Base-by-base conservation (phyloP, 2,329 filamentous ascomycete genomes). In the Aspergillus sp. region DNA sequence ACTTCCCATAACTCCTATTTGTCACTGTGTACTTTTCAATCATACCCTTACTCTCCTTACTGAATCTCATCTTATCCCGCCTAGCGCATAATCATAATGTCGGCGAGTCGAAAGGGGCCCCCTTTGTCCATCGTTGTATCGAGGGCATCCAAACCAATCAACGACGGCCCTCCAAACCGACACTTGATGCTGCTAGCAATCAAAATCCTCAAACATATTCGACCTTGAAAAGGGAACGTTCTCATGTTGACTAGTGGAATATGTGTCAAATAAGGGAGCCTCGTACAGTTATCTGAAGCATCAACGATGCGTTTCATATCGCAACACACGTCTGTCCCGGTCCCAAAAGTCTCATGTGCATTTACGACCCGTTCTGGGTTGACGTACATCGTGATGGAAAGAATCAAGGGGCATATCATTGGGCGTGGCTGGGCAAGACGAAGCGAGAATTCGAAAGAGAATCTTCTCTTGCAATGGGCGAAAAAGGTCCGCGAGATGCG, bases 381-480 rank as follows among this genome's bases (percentile, higher is more conserved):
- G 25, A 71, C 66, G 2, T 76, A 75, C 47, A 74, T 74, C 42
- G 57, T 72, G 41, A 76, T 76, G 70, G 65, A 73, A 59, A 67
- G 67, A 49, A 69, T 75, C 17, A 55, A 69, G 25, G 71, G 72
- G n/a, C 58, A 70, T 3, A 70, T 67, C 5, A 63, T 74, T 53
- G 61, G 63, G 29, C 51, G 25, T 13, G 58, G 54, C 17, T 75
- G 69, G 72, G 49, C 64, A 1, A 51, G 55, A 43, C 60, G 65
- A 46, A 67, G 57, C 49, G 58, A 66, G 20, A 55, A 70, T 20
- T 71, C 63, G 5, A 69, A 69, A 58, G 49, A 55, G n/a, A 68
- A 67, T 55, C 63, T 75, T 60, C 62, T 75, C 40, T 50, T 58
- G 7, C 68, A 73, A 49, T 54, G 75, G 20, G 49, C 47, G 56